Base-by-base conservation (phyloP, 331 rosid species). In the Prunus yedoensis region DNA sequence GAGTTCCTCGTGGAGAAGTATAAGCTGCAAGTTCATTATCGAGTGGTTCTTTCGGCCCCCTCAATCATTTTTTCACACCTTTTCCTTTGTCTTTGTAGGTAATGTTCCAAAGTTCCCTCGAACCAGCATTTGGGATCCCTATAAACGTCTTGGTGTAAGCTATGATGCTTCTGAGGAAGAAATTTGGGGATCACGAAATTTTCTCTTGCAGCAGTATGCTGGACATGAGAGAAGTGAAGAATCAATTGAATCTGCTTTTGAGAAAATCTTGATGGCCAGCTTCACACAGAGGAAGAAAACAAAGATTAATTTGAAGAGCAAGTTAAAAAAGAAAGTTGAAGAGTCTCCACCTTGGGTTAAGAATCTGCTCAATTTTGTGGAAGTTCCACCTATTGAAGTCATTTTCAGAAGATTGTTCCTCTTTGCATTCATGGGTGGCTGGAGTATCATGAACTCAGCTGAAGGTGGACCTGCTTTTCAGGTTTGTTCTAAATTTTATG, bases 381-480 rank as follows among this genome's bases (percentile, higher is more conserved):
- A 95, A 85, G 86, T 90, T 82, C 96, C 98, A 35, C 91, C 98
- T 0, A 75, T 85, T 21, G 99, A 95, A 53, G 87, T 92, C 74
- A 85, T 92, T 71, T 93, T 91, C 38, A 88, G 99, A 86, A 87
- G 99, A 81, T 80, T 95, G 82, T 92, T 92, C 84, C 96, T 92
- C 70, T 95, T 95, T 75, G 91, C 93, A 57, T 92, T 95, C 89
- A 91, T 91, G 98, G 97, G 85, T 78, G 98, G 91, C 73, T 95
- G 99, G 99, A 95, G 99, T 80, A 88, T 91, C 46, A 92, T 92
- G 96, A 95, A 92, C 87, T 92, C 98, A 10, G 90, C 96, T 23
- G 98, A 95, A 78, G 92, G 96, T 78, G 99, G 97, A 87, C 99
- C 98, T 78, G 99, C 98, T 63, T 92, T 92, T 83, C 98, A 95